phyloP scores from a whole-genome alignment of 345 rosid species.

The Alliaria petiolata region DNA sequence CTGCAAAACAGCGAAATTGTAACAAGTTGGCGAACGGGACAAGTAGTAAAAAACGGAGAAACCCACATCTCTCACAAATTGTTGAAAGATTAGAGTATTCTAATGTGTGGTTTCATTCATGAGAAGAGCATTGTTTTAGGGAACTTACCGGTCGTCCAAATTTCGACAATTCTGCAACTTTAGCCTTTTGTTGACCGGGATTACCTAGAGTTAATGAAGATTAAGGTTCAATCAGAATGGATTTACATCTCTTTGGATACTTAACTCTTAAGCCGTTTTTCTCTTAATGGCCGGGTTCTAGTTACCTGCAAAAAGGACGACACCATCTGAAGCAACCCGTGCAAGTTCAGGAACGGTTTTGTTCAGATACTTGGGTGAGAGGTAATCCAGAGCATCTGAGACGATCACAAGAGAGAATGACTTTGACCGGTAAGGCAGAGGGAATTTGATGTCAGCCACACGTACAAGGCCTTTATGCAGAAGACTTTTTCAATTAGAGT shows the following conservation, averaged over 20 bases:
- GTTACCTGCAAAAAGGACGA: conserved; percentile 76
- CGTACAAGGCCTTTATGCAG: conserved; percentile 80
- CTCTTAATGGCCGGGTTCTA: not conserved
- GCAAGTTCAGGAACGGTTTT: conserved; percentile 83
- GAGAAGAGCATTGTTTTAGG: not conserved
- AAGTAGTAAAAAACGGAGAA: too few species aligned
- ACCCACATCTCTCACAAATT: too few species aligned
- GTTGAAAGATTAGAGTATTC: too few species aligned
- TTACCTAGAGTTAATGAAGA: conserved; percentile 35
- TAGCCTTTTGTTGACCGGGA: conserved; percentile 78
- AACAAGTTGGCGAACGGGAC: not conserved
- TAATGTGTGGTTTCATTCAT: not conserved
- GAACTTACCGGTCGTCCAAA: conserved; percentile 82
- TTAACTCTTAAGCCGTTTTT: not conserved
- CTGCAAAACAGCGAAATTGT: conserved; percentile 33
- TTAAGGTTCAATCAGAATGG: not conserved
- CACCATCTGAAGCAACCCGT: conserved; percentile 77
- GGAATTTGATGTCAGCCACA: conserved; percentile 89
- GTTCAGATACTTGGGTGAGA: conserved; percentile 87
- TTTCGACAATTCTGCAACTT: conserved; percentile 73
- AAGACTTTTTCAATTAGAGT: conserved; percentile 63
- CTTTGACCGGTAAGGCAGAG: conserved; percentile 87
- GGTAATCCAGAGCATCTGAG: conserved; percentile 87
- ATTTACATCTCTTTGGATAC: not conserved
- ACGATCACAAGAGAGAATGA: conserved; percentile 88